Evolutionary conservation across 495 filamentous ascomycete species (phyloP).

Genomic region (Podospora pseudoanserina): DNA sequence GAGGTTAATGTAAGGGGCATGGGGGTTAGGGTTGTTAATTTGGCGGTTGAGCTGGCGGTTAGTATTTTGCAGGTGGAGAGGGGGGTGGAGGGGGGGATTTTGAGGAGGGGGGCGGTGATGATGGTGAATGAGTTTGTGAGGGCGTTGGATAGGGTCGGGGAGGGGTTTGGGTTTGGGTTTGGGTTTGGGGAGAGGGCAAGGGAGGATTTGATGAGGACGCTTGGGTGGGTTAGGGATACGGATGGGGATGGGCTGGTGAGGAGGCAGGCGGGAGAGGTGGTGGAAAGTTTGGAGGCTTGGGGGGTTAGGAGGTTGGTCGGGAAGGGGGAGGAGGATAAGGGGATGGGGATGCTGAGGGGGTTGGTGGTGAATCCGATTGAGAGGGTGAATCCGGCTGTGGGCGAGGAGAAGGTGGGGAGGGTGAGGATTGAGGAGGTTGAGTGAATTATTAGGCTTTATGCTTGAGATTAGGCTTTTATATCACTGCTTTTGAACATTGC

Average conservation of each 20-base stretch:
- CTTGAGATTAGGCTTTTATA: not conserved
- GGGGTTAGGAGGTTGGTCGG: conserved; percentile 51
- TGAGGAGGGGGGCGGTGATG: conserved; percentile 69
- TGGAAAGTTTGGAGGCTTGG: conserved; percentile 72
- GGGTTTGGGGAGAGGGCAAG: conserved; percentile 60
- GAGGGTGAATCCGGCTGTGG: conserved; percentile 12
- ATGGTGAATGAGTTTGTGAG: conserved; percentile 64
- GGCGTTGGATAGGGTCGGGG: conserved; percentile 57
- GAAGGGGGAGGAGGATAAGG: conserved; percentile 12
- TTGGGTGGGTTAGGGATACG: conserved; percentile 62
- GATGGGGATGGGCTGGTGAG: conserved; percentile 72
- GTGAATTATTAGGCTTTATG: conserved; percentile 17
- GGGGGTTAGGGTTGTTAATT: conserved; percentile 49
- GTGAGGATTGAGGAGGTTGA: conserved; percentile 50
- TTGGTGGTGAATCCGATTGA: conserved; percentile 36
- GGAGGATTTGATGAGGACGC: conserved; percentile 57
- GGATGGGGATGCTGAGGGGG: conserved; percentile 41
- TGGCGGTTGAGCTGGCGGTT: conserved; percentile 64
- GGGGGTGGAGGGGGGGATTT: conserved; percentile 60
- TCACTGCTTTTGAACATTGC: not conserved
- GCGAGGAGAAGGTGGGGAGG: conserved; percentile 10
- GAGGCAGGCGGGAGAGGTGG: conserved; percentile 64
- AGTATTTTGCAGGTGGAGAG: conserved; percentile 63
- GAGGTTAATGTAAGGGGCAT: conserved; percentile 65
- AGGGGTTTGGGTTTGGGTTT: conserved; percentile 52